Conservation (phyloP, 2,329 filamentous ascomycete species). For the Xylaria sp. region DNA sequence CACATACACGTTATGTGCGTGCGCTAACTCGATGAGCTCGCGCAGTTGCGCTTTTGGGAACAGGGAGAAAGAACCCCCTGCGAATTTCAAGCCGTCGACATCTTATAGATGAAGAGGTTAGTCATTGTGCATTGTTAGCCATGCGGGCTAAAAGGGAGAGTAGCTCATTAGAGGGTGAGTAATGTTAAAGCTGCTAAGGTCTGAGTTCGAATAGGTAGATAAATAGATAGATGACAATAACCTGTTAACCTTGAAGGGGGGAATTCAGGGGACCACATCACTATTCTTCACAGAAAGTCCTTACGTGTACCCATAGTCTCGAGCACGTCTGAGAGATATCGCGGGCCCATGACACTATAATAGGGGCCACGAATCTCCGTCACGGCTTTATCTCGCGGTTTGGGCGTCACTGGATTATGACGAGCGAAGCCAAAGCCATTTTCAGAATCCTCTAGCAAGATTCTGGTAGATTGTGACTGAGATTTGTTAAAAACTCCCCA, state of each 20-base stretch:
- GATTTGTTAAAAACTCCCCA: neutral
- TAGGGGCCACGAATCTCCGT: conserved; percentile 3
- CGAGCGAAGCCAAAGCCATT: conserved; percentile 2
- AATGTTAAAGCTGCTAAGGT: neutral
- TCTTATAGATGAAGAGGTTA: neutral
- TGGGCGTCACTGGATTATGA: neutral
- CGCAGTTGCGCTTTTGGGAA: neutral
- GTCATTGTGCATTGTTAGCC: neutral
- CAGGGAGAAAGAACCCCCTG: neutral
- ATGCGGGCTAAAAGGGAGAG: neutral
- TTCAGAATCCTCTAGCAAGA: neutral
- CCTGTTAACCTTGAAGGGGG: neutral
- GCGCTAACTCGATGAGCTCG: neutral
- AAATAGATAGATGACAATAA: neutral
- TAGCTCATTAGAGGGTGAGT: neutral
- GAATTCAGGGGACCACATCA: neutral
- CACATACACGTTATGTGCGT: neutral
- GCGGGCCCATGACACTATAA: conserved; percentile 6
- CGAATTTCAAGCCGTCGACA: conserved; percentile 1
- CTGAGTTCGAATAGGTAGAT: neutral
- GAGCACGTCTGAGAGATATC: conserved; percentile 1
- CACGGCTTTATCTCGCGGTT: neutral
- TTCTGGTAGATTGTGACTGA: neutral
- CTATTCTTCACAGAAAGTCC: neutral
- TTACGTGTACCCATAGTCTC: conserved; percentile 11